A percentile compares a stretch with the other conserved stretches of the same genome.
Evolutionary conservation across 2,329 filamentous ascomycete genomes (phyloP).

Genomic region (Macrophomina pseudophaseolina): DNA sequence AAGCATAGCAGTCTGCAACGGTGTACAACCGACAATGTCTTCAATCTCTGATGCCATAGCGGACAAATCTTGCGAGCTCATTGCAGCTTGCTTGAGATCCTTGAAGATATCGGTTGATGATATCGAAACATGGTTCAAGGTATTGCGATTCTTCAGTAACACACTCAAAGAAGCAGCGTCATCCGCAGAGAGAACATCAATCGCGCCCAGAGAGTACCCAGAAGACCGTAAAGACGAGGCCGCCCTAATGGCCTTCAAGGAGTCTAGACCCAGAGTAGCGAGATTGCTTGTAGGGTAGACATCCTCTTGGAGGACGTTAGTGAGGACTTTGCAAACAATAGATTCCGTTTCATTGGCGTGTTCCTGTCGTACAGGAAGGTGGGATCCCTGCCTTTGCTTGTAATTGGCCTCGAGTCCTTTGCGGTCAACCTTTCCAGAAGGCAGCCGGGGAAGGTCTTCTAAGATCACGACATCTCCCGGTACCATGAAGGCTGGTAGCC

Average conservation of each 20-base stretch:
- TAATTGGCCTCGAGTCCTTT: conserved; percentile 66
- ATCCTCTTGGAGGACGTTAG: conserved; percentile 47
- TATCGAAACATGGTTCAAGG: neutral
- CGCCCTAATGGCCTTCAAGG: conserved; percentile 65
- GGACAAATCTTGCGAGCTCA: conserved; percentile 29
- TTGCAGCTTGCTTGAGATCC: conserved; percentile 16
- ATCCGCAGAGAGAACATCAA: conserved; percentile 65
- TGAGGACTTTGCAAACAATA: conserved; percentile 50
- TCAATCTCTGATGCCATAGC: conserved; percentile 33
- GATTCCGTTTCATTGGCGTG: conserved; percentile 14
- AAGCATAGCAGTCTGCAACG: conserved; percentile 80
- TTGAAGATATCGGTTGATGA: neutral
- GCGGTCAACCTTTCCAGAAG: conserved; percentile 84
- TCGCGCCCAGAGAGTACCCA: conserved; percentile 62
- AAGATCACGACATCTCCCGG: conserved; percentile 73
- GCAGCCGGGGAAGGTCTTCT: conserved; percentile 70
- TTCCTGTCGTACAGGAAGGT: neutral
- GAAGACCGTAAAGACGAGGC: conserved; percentile 66
- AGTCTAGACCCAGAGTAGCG: conserved; percentile 67
- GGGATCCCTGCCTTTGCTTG: conserved; percentile 33
- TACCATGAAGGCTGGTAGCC: conserved; percentile 85
- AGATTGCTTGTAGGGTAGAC: conserved; percentile 52
- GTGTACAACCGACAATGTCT: conserved; percentile 66
- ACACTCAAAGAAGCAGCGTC: conserved; percentile 35
- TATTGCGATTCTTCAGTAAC: neutral